These are phyloP conservation scores for Skeletonema costatum DNA, from an alignment of 108 stramenopile genomes.

Conservation along the genomic window DNA sequence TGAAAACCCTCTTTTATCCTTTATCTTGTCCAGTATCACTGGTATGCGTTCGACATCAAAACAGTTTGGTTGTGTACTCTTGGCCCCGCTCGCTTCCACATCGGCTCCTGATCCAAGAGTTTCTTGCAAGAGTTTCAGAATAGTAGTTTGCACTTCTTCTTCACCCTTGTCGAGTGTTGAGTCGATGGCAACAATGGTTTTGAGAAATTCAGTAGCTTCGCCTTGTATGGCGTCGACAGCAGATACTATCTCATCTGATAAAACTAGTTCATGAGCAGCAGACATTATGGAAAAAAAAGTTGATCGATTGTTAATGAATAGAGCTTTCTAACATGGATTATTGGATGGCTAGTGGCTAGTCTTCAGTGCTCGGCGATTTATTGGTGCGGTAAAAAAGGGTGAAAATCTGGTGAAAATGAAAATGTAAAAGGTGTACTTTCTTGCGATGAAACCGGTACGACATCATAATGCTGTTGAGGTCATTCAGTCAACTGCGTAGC, in stretches of 20 bases:
- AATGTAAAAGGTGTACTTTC: no score
- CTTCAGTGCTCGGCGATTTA: no score
- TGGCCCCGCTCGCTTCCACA: neutral
- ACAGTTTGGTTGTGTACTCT: neutral
- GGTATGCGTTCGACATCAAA: conserved; percentile 14
- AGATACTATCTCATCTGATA: conserved; percentile 15
- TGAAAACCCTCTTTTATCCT: conserved; percentile 15
- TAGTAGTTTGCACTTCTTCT: conserved; percentile 8
- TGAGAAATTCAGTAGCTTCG: conserved; percentile 22
- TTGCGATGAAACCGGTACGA: no score
- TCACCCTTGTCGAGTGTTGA: conserved; percentile 32
- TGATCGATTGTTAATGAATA: no score
- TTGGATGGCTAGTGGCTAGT: no score
- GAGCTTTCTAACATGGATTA: no score
- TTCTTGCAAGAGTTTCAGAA: neutral
- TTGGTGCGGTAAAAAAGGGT: no score
- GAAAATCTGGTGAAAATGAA: no score
- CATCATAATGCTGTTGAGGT: no score
- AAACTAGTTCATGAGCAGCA: neutral
- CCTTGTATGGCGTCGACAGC: conserved; percentile 22
- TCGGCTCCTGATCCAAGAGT: neutral
- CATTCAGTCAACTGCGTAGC: no score
- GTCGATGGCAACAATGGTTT: conserved; percentile 25
- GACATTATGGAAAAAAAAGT: no score
- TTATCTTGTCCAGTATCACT: conserved; percentile 13